A percentile compares a stretch with the other conserved stretches of the same genome.
phyloP scores from a whole-genome alignment of 2,329 filamentous ascomycete species.

The Fusarium transvaalense region DNA sequence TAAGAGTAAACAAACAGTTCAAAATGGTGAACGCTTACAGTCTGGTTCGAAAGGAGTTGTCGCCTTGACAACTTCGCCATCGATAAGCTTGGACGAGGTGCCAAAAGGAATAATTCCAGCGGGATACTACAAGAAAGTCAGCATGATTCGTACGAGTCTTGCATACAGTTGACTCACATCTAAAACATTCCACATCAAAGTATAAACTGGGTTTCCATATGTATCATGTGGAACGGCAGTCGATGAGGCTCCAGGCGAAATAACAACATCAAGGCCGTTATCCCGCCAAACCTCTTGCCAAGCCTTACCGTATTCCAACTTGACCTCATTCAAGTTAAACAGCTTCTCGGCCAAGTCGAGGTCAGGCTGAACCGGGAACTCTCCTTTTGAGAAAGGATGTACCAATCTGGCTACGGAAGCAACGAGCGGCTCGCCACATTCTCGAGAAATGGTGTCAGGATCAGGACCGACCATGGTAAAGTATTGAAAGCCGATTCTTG shows the following conservation, averaged over 20 bases:
- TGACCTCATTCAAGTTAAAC: constrained; percentile 13
- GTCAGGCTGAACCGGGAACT: constrained; percentile 29
- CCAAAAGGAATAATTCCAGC: constrained; percentile 43
- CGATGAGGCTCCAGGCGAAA: constrained; percentile 31
- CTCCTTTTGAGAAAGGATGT: constrained; percentile 30
- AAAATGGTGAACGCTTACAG: not conserved
- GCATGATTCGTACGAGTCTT: rapidly evolving
- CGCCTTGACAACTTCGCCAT: constrained; percentile 23
- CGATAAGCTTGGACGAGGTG: constrained; percentile 30
- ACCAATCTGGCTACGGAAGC: constrained; percentile 33
- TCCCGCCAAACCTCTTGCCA: constrained; percentile 37
- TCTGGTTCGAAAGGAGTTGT: constrained; percentile 38
- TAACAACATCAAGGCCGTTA: constrained; percentile 35
- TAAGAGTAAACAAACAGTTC: rapidly evolving
- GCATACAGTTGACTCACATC: constrained; percentile 12
- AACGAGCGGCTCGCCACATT: constrained; percentile 40
- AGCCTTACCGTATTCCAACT: constrained; percentile 16
- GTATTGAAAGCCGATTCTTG: constrained; percentile 40
- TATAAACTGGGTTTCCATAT: constrained; percentile 39
- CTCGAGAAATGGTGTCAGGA: constrained; percentile 19
- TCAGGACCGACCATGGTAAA: constrained; percentile 32
- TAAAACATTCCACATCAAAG: constrained; percentile 45
- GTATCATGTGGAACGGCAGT: constrained; percentile 43
- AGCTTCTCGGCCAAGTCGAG: constrained; percentile 4
- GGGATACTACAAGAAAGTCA: constrained; percentile 29